These are phyloP conservation scores for Pyrenula massariospora DNA, from an alignment of 495 filamentous ascomycete genomes.

Conservation along the genomic window DNA sequence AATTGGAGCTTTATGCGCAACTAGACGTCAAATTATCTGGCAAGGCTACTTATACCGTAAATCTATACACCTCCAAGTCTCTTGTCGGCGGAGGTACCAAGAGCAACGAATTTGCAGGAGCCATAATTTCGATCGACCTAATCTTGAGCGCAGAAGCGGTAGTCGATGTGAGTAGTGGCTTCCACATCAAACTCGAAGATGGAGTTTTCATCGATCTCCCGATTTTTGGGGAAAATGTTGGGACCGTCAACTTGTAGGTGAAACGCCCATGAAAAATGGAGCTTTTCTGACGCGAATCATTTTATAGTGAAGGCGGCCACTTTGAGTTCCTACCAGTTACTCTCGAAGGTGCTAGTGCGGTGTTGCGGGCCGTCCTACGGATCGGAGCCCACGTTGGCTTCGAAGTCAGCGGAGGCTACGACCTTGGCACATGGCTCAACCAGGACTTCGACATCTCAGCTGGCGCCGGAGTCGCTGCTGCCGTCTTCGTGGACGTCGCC, in stretches of 20 bases:
- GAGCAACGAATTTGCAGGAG: slow-evolving; percentile 25
- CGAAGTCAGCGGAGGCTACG: slow-evolving; percentile 11
- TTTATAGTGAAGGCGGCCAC: slow-evolving; percentile 31
- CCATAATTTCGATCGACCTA: slow-evolving; percentile 30
- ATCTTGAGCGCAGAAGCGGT: slow-evolving; percentile 31
- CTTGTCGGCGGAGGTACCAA: slow-evolving; percentile 25
- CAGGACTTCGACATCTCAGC: slow-evolving; percentile 1
- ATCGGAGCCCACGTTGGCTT: slow-evolving; percentile 33
- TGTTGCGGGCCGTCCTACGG: slow-evolving; percentile 17
- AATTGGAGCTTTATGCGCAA: slow-evolving; percentile 38
- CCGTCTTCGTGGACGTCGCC: slow-evolving; percentile 36
- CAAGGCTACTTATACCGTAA: slow-evolving; percentile 34
- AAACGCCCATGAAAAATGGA: not conserved
- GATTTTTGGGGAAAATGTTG: slow-evolving; percentile 31
- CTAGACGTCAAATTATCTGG: slow-evolving; percentile 29
- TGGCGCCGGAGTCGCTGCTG: slow-evolving; percentile 31
- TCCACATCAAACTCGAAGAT: slow-evolving; percentile 40
- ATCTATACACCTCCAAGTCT: slow-evolving; percentile 31
- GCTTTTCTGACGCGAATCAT: slow-evolving; percentile 1
- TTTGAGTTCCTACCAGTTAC: slow-evolving; percentile 46
- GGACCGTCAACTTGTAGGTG: slow-evolving; percentile 31
- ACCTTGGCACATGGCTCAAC: slow-evolving; percentile 3
- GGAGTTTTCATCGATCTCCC: slow-evolving; percentile 26
- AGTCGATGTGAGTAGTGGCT: slow-evolving; percentile 37
- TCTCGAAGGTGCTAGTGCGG: slow-evolving; percentile 26